Conservation (phyloP, 192 early-diverging fungal species). For the Umbelopsis sp. region DNA sequence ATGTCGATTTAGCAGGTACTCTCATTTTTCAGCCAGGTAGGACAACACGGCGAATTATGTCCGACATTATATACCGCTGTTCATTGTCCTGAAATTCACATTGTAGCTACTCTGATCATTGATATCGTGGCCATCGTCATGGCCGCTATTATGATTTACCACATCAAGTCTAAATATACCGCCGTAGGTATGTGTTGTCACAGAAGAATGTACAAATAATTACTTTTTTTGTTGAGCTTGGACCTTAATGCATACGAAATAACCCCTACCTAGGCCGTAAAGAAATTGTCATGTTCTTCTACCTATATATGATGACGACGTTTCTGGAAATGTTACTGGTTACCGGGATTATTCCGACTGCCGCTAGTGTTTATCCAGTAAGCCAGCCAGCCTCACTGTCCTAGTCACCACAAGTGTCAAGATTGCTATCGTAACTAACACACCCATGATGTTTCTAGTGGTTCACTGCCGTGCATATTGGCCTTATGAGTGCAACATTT, state of each 20-base stretch:
- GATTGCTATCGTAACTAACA: neutral
- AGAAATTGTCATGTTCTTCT: slow-evolving; percentile 92
- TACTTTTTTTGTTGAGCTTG: no score
- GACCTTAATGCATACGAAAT: neutral
- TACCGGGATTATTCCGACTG: slow-evolving; percentile 77
- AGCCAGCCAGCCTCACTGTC: slow-evolving; percentile 48
- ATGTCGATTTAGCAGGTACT: slow-evolving; percentile 82
- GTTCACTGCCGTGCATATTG: slow-evolving; percentile 70
- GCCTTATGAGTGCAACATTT: slow-evolving; percentile 73
- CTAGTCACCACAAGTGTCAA: slow-evolving; percentile 9
- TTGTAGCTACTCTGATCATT: slow-evolving; percentile 86
- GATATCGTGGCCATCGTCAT: slow-evolving; percentile 92
- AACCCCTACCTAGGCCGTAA: slow-evolving; percentile 63
- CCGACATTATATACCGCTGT: slow-evolving; percentile 3
- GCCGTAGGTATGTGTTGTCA: slow-evolving; percentile 76
- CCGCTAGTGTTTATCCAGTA: slow-evolving; percentile 65
- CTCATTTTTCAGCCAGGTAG: slow-evolving; percentile 91
- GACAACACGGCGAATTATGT: slow-evolving; percentile 1
- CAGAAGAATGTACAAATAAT: neutral
- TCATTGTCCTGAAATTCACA: neutral
- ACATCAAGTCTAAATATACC: slow-evolving; percentile 97
- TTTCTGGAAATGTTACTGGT: slow-evolving; percentile 76
- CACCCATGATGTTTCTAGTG: slow-evolving; percentile 50
- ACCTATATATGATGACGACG: slow-evolving; percentile 74
- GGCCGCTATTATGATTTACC: slow-evolving; percentile 98